phyloP scores from a whole-genome alignment of 805 yeast species.

The Myxozyma kluyveri region DNA sequence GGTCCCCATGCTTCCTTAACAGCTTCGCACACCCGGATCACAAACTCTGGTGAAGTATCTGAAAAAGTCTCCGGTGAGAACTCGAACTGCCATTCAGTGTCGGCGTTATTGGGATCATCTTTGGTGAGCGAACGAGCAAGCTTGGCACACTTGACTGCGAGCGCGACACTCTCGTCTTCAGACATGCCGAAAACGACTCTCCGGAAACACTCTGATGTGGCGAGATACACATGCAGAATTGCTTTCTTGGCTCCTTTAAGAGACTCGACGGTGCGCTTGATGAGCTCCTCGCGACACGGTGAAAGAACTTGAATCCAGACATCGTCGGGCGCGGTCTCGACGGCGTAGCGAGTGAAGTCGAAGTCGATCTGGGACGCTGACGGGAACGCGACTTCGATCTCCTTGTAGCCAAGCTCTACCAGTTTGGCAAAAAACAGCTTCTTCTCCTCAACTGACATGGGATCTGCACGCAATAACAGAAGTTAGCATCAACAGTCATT shows the following conservation, averaged over 20 bases:
- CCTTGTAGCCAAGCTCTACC: constrained; percentile 73
- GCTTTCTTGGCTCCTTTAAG: constrained; percentile 73
- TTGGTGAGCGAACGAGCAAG: constrained; percentile 66
- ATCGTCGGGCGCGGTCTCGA: constrained; percentile 70
- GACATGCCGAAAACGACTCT: constrained; percentile 64
- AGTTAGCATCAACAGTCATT: background rate
- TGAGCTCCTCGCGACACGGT: constrained; percentile 73
- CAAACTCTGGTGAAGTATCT: constrained; percentile 64
- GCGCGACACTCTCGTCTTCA: constrained; percentile 52
- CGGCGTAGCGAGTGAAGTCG: constrained; percentile 74
- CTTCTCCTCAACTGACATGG: constrained; percentile 79
- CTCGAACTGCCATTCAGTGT: constrained; percentile 70
- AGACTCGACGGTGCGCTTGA: constrained; percentile 68
- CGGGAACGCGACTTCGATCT: constrained; percentile 80
- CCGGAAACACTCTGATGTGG: constrained; percentile 72
- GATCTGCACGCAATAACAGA: constrained; percentile 40
- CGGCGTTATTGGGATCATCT: constrained; percentile 54
- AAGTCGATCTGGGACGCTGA: constrained; percentile 77
- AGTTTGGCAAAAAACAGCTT: constrained; percentile 65
- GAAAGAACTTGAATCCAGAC: constrained; percentile 73
- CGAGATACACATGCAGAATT: constrained; percentile 71
- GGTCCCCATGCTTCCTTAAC: constrained; percentile 77
- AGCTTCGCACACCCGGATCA: constrained; percentile 66
- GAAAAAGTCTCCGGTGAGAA: constrained; percentile 80
- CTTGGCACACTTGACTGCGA: constrained; percentile 62